These are phyloP conservation scores for Spergularia bocconei DNA, from an alignment of 148 eudicot genomes.

Conservation along the genomic window DNA sequence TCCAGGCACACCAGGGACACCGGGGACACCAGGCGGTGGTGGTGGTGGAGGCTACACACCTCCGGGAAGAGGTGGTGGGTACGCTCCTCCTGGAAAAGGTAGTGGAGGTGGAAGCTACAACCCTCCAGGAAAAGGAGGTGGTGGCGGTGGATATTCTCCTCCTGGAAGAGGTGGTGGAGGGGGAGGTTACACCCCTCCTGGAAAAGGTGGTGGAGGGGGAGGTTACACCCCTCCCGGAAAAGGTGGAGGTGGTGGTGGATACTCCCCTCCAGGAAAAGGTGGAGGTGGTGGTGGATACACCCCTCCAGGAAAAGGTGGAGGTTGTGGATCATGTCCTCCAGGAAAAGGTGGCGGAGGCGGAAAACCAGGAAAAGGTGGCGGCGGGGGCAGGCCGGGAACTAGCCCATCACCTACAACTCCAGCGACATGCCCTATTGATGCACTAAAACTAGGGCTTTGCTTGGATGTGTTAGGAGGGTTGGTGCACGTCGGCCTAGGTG, in stretches of 20 bases:
- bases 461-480: conserved; percentile 83
- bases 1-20: conserved; percentile 23
- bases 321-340: neutral
- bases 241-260: conserved; percentile 32
- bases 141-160: conserved; percentile 25
- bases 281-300: conserved; percentile 19
- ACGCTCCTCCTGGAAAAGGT: conserved; percentile 23
- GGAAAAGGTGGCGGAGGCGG: conserved; percentile 29
- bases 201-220: conserved; percentile 34
- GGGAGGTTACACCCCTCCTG: conserved; percentile 18
- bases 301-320: conserved; percentile 29
- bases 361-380: conserved; percentile 12
- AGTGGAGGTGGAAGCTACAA: conserved; percentile 26
- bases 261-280: conserved; percentile 11
- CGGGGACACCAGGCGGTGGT: conserved; percentile 21
- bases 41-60: conserved; percentile 15
- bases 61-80: conserved; percentile 19
- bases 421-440: conserved; percentile 71
- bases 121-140: conserved; percentile 24
- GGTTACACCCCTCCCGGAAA: conserved; percentile 22
- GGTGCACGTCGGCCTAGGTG: conserved; percentile 79
- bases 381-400: conserved; percentile 25
- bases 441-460: conserved; percentile 81
- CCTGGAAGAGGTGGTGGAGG: conserved; percentile 28
- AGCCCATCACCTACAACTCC: conserved; percentile 36